Conservation (phyloP, 2,329 filamentous ascomycete species). For the Grosmannia huntii region DNA sequence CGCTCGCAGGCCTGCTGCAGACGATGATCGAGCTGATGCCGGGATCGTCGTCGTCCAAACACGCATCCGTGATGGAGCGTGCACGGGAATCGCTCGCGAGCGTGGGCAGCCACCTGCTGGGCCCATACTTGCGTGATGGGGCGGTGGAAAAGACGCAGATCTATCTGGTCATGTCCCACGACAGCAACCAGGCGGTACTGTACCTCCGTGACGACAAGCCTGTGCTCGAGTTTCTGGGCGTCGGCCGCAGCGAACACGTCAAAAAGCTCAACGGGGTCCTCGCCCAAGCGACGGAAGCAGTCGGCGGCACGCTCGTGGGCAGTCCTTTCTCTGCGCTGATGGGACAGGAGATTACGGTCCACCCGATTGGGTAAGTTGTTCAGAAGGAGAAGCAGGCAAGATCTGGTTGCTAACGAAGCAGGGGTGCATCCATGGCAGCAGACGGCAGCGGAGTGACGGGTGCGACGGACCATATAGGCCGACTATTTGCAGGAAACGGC, state of each 20-base stretch:
- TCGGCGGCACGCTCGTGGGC: slow-evolving; percentile 47
- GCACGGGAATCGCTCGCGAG: slow-evolving; percentile 34
- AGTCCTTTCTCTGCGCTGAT: slow-evolving; percentile 45
- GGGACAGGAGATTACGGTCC: slow-evolving; percentile 48
- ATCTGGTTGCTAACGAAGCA: neutral
- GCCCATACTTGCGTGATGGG: slow-evolving; percentile 42
- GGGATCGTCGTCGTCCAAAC: slow-evolving; percentile 26
- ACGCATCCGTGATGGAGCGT: slow-evolving; percentile 25
- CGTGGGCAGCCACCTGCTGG: slow-evolving; percentile 40
- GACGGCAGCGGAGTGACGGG: slow-evolving; percentile 45
- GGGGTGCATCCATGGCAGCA: slow-evolving; percentile 47
- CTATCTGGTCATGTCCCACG: slow-evolving; percentile 56
- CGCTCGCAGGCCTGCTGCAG: slow-evolving; percentile 42
- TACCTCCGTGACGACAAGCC: slow-evolving; percentile 47
- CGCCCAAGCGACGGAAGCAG: slow-evolving; percentile 38
- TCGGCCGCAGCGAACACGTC: slow-evolving; percentile 42
- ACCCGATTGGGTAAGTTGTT: slow-evolving; percentile 43
- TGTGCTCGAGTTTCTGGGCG: slow-evolving; percentile 45
- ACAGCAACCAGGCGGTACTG: slow-evolving; percentile 48
- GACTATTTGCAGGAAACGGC: slow-evolving; percentile 42
- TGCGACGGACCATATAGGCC: slow-evolving; percentile 47
- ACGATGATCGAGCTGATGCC: slow-evolving; percentile 42
- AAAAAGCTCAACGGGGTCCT: slow-evolving; percentile 38
- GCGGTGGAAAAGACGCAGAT: slow-evolving; percentile 48
- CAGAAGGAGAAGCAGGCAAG: neutral